phyloP scores from a whole-genome alignment of 805 yeast genomes.

The Teunomyces pallodes region DNA sequence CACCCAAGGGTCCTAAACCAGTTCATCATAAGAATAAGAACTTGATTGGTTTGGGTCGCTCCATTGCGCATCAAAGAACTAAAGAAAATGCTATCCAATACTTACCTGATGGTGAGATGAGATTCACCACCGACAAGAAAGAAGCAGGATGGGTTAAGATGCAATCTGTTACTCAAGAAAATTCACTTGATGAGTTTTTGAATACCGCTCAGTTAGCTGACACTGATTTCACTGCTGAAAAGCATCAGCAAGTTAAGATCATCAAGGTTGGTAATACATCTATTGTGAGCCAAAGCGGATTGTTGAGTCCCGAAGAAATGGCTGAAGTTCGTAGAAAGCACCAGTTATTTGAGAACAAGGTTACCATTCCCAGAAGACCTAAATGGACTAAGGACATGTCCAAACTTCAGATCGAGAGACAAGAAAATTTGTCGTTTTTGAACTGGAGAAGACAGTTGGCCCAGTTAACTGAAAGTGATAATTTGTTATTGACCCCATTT shows the following conservation, averaged over 20 bases:
- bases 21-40: constrained; percentile 81
- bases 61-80: constrained; percentile 71
- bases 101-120: constrained; percentile 82
- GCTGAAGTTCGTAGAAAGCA: constrained; percentile 58
- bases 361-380: constrained; percentile 94
- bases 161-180: constrained; percentile 92
- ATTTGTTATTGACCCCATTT: constrained; percentile 88
- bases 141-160: constrained; percentile 88
- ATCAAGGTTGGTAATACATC: constrained; percentile 64
- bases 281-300: constrained; percentile 37
- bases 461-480: constrained; percentile 75
- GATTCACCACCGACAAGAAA: constrained; percentile 81
- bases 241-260: constrained; percentile 76
- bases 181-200: constrained; percentile 89
- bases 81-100: constrained; percentile 66
- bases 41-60: constrained; percentile 79
- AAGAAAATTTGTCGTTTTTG: constrained; percentile 85
- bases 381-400: constrained; percentile 73
- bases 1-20: constrained; percentile 92
- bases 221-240: constrained; percentile 93
- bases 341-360: constrained; percentile 60
- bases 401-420: constrained; percentile 73
- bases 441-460: constrained; percentile 95
- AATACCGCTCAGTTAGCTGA: constrained; percentile 95
- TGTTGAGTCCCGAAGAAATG: constrained; percentile 67